A percentile compares a stretch with the other conserved stretches of the same genome.
These are phyloP conservation scores for Perkinsus marinus DNA, from an alignment of 169 alveolate genomes.

Conservation along the genomic window DNA sequence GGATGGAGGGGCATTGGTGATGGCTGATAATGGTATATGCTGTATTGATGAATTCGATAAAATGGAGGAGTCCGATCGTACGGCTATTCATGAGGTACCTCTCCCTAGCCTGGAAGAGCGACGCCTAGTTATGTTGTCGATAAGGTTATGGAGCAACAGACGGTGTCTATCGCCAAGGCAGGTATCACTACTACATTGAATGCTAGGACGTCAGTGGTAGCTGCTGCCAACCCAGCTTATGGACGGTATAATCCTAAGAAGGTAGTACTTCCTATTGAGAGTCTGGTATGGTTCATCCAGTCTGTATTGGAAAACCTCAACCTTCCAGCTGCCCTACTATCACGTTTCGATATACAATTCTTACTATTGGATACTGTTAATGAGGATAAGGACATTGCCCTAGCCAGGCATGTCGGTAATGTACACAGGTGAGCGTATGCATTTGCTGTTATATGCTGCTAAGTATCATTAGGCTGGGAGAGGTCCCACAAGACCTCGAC, in stretches of 20 bases:
- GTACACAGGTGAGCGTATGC: constrained; percentile 55
- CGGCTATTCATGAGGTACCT: constrained; percentile 87
- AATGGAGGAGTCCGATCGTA: constrained; percentile 81
- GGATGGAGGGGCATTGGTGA: constrained; percentile 96
- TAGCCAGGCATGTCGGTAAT: constrained; percentile 80
- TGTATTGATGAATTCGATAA: constrained; percentile 97
- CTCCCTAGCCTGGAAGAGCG: constrained; percentile 16
- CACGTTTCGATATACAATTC: constrained; percentile 86
- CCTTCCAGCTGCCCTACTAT: constrained; percentile 90
- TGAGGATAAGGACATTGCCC: constrained; percentile 57
- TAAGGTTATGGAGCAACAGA: constrained; percentile 79
- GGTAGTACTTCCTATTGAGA: too few species aligned
- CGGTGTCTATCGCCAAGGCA: constrained; percentile 94
- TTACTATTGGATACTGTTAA: constrained; percentile 68
- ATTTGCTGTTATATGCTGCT: background rate
- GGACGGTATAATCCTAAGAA: constrained; percentile 84
- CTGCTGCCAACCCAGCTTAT: constrained; percentile 93
- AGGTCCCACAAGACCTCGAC: background rate
- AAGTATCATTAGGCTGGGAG: background rate
- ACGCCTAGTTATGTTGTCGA: too few species aligned
- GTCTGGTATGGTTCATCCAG: background rate
- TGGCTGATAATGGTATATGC: constrained; percentile 94
- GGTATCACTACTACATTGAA: constrained; percentile 78
- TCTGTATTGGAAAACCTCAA: constrained; percentile 78
- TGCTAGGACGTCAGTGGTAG: constrained; percentile 81